Percentiles rank a stretch among this genome's conserved stretches.
phyloP scores from a whole-genome alignment of 2,329 filamentous ascomycete genomes.

The Verticillium nubilum region DNA sequence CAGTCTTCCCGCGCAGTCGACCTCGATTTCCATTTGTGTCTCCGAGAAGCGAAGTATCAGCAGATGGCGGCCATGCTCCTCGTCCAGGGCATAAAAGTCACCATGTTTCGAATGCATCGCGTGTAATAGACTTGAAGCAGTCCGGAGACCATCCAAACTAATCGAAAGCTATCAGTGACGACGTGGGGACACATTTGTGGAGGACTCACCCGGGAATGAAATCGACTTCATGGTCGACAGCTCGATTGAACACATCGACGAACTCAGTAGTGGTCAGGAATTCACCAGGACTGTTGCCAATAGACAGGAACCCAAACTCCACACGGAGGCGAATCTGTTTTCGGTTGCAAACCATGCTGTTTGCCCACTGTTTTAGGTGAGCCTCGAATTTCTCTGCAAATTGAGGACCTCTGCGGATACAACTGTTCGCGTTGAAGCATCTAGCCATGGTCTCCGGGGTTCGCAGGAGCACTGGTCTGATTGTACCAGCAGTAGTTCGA shows the following conservation, averaged over 20 bases:
- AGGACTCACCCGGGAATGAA: background rate
- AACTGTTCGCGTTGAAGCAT: background rate
- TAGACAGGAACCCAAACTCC: background rate
- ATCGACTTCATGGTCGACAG: background rate
- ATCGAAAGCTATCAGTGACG: too few relatives aligned
- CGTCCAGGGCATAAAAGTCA: background rate
- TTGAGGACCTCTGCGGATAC: too few relatives aligned
- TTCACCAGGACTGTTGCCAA: background rate
- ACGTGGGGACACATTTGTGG: background rate
- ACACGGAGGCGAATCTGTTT: background rate
- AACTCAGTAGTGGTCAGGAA: background rate
- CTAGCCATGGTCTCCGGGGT: background rate
- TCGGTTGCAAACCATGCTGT: background rate
- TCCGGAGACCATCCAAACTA: background rate
- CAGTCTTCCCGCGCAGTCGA: background rate
- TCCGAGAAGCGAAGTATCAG: background rate
- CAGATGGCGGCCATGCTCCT: background rate
- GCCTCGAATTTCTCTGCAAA: background rate
- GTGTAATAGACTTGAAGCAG: background rate
- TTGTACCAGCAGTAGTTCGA: too few relatives aligned
- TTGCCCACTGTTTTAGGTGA: background rate
- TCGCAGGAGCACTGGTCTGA: background rate
- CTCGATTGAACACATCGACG: background rate
- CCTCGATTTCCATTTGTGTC: constrained; percentile 2
- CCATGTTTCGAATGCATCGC: background rate